Percentiles rank a stretch among this genome's conserved stretches.
Evolutionary conservation across 306 rosid species (phyloP).

Genomic region (Vigna trinervia): DNA sequence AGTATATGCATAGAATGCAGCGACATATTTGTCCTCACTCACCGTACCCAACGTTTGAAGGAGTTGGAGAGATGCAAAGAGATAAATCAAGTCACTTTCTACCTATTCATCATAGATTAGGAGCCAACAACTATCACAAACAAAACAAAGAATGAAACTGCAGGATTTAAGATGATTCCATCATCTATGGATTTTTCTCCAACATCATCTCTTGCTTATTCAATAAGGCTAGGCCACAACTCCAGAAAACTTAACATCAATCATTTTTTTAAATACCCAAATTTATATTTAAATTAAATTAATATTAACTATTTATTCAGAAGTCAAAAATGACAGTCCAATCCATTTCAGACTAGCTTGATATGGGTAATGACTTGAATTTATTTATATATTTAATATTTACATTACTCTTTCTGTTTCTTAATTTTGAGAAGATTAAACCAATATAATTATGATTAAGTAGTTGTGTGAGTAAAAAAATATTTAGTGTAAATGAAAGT

Average conservation of each 20-base stretch:
- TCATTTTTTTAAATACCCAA: neutral
- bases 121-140: constrained; percentile 3
- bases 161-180: neutral
- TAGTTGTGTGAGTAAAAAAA: neutral
- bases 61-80: constrained; percentile 15
- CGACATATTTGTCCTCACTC: constrained; percentile 41
- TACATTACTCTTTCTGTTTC: too few relatives aligned
- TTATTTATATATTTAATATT: too few relatives aligned
- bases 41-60: neutral
- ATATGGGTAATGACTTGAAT: too few relatives aligned
- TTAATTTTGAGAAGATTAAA: neutral
- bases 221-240: neutral
- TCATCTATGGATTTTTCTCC: constrained; percentile 17
- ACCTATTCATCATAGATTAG: neutral
- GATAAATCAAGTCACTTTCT: constrained; percentile 38
- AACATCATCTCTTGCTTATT: neutral
- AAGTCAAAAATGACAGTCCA: too few relatives aligned
- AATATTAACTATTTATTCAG: too few relatives aligned
- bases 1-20: constrained; percentile 25
- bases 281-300: neutral
- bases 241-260: neutral
- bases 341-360: too few relatives aligned
- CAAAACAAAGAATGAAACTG: constrained; percentile 18
- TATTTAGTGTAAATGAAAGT: neutral
- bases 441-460: too few relatives aligned